Evolutionary conservation across 345 rosid species (phyloP), one percentile per base, ranked within the genome.

Genomic region (Hypericum androsaemum): DNA sequence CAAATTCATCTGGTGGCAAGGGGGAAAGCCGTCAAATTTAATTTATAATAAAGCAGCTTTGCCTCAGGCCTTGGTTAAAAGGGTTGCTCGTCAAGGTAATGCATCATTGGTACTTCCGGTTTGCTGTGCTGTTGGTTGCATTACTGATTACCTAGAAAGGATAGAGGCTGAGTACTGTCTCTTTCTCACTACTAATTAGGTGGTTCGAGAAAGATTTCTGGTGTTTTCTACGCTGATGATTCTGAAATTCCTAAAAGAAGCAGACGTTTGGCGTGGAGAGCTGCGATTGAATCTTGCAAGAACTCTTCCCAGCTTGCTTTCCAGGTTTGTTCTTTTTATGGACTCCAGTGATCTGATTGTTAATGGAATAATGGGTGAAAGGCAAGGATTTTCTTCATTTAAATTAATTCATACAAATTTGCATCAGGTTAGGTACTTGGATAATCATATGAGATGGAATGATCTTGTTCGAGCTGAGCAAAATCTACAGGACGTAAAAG

Each of bases 291-390:
- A 72, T 75, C 65, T 64, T 75, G 82, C 64, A 85, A 78, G 68
- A 92, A 74, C 51, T 69, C 71, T 28, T 79, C 98, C 2, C 89
- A 85, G 68, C 84, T 92, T 63, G 95, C 96, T 51, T 83, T 92
- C 71, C 98, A 92, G 98, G 98, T 90, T 50, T 70, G 77, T 62
- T 54, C n/a, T n/a, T n/a, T n/a, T n/a, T n/a, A n/a, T n/a, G n/a
- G n/a, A n/a, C n/a, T n/a, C n/a, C n/a, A n/a, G n/a, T n/a, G n/a
- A n/a, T n/a, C n/a, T n/a, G n/a, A n/a, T n/a, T n/a, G n/a, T n/a
- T n/a, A n/a, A n/a, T n/a, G n/a, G n/a, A n/a, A n/a, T n/a, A n/a
- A n/a, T n/a, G n/a, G n/a, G n/a, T n/a, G n/a, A n/a, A n/a, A n/a
- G n/a, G n/a, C n/a, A n/a, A n/a, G n/a, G n/a, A n/a, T n/a, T n/a